Base-by-base conservation (phyloP, 352 stramenopile genomes). In the Globisporangium ultimum region DNA sequence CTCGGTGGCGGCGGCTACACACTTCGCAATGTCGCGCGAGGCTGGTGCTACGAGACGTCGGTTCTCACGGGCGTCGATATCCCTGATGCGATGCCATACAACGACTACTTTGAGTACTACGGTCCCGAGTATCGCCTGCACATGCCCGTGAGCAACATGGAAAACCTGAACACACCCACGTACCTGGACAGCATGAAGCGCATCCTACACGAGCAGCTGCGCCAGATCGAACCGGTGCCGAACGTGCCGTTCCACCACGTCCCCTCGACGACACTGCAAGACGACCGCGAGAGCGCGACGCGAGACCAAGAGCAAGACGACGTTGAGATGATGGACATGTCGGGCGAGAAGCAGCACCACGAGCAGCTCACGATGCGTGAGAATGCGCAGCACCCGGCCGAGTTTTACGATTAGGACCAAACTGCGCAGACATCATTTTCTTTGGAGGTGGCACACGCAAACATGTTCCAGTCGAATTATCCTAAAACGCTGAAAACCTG, bases 101-200 rank as follows among this genome's bases (percentile, higher is more conserved):
- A 99, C 80, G 96, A 99, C 72, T 99, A 99, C 80, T 99, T 98
- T 78, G 97, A 99, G 74, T 99, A 99, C 78, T 99, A 98, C 75
- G 94, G 93, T 0, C 97, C 97, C 1, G 95, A 99, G 70, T 99
- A 98, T 78, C 95, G 97, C 53, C 76, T 99, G 36, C 97, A 99
- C 76, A 87, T 99, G 64, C 93, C 96, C 18, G 90, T 98, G 62
- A 88, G 82, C 61, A 96, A 92, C 76, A 98, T 99, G 78, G 93
- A 98, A 63, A 99, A 99, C 68, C 78, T 98, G 46, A 99, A 99
- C 80, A 98, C 92, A 42, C 76, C 75, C 15, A 78, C 92, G 53
- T 98, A 97, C 55, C 68, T 98, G 40, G 80, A 96, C 34, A 78
- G 87, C 34, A 95, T 97, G 51, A 86, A 96, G 64, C 70, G 76